Conservation (phyloP, 2,329 filamentous ascomycete species). For the Fusarium bactridioides region DNA sequence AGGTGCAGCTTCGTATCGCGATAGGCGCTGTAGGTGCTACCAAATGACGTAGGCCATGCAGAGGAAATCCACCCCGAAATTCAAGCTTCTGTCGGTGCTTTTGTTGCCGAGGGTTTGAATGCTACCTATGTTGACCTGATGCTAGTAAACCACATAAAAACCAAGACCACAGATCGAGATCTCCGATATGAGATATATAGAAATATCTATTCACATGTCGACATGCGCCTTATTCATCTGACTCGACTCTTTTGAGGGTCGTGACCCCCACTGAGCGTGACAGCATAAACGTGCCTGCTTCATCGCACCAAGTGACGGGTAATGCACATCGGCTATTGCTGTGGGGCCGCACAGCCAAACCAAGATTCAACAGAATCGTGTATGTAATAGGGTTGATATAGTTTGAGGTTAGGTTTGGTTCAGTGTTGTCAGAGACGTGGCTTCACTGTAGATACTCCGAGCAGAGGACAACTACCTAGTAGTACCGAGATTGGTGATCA, state of each 20-base stretch:
- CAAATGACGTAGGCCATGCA: conserved; percentile 39
- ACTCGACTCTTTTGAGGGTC: conserved; percentile 1
- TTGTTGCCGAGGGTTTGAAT: not conserved
- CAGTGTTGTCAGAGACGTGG: not conserved
- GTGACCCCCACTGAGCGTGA: conserved; percentile 31
- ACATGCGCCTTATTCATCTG: conserved; percentile 30
- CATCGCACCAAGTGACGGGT: conserved; percentile 9
- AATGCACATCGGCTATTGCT: not conserved
- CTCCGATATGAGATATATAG: conserved; percentile 13
- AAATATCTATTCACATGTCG: conserved; percentile 23
- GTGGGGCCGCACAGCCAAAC: not conserved
- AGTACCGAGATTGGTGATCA: not conserved
- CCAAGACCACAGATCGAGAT: conserved; percentile 19
- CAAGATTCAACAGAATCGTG: not conserved
- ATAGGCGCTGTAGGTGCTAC: conserved; percentile 33
- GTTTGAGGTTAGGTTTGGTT: not conserved
- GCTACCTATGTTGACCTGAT: not conserved
- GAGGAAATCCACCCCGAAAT: conserved; percentile 16
- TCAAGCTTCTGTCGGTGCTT: conserved; percentile 21
- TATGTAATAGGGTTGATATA: not conserved
- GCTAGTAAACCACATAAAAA: not conserved
- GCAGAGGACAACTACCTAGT: not conserved
- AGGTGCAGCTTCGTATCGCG: conserved; percentile 25
- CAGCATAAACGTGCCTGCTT: conserved; percentile 21
- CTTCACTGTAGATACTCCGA: not conserved